Percentiles rank a stretch among this genome's conserved stretches.
Evolutionary conservation across 495 filamentous ascomycete species (phyloP).

Genomic region (Polyplosphaeria fusca): DNA sequence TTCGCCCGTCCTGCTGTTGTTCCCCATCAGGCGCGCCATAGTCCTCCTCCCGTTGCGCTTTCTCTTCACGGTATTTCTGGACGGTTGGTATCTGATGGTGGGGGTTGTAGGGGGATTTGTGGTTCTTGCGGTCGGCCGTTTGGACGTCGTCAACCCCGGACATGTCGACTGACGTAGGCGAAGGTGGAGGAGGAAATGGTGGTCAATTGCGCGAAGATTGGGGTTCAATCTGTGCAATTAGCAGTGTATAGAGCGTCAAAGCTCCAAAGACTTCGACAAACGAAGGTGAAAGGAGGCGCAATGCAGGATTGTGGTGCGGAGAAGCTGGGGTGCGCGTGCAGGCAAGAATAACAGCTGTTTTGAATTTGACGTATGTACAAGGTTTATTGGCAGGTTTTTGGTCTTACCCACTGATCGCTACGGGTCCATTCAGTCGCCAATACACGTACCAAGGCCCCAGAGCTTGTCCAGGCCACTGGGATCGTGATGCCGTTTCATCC

Average conservation of each 20-base stretch:
- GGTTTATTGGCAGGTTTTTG: slow-evolving; percentile 13
- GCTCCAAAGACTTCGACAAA: not conserved
- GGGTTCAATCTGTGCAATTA: not conserved
- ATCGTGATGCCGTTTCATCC: slow-evolving; percentile 12
- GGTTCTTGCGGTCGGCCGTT: slow-evolving; percentile 37
- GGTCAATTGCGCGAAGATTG: not conserved
- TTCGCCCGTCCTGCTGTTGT: slow-evolving; percentile 18
- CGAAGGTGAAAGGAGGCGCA: not conserved
- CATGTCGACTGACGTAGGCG: slow-evolving; percentile 32
- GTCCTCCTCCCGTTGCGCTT: slow-evolving; percentile 47
- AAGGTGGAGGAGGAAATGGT: not conserved
- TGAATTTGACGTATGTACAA: slow-evolving; percentile 30
- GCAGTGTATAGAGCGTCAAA: not conserved
- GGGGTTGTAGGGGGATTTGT: slow-evolving; percentile 52
- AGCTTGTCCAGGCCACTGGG: not conserved
- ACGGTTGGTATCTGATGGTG: slow-evolving; percentile 62
- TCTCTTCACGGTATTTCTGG: slow-evolving; percentile 58
- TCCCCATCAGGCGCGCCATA: slow-evolving; percentile 26
- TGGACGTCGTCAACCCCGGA: slow-evolving; percentile 44
- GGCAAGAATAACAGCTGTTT: not conserved
- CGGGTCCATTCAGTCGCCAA: no score
- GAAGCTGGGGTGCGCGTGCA: not conserved
- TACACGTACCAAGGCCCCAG: slow-evolving; percentile 1
- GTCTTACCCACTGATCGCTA: slow-evolving; percentile 5
- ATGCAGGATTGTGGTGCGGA: not conserved